These are phyloP conservation scores for Coemansia sp. DNA, from an alignment of 371 early-diverging fungal genomes.

Conservation along the genomic window DNA sequence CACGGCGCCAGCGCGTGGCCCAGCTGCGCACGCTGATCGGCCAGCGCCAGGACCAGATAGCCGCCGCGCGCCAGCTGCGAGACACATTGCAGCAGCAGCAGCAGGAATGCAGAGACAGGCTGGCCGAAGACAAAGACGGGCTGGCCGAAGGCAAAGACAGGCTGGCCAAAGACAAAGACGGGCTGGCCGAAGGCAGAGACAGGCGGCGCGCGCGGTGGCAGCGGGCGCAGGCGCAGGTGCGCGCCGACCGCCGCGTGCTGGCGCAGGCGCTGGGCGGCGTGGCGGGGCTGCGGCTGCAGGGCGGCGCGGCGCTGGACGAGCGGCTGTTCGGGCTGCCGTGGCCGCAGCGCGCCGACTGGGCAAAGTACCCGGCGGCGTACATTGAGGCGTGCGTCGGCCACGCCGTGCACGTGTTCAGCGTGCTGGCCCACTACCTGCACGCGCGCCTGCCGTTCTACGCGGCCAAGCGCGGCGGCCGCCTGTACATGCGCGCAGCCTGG, in stretches of 20 bases:
- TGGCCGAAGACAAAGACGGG: background rate
- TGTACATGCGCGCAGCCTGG: slow-evolving; percentile 45
- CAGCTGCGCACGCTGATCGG: slow-evolving; percentile 17
- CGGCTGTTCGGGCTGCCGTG: slow-evolving; percentile 49
- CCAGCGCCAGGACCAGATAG: slow-evolving; percentile 30
- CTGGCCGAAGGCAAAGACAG: background rate
- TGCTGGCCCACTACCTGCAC: slow-evolving; percentile 78
- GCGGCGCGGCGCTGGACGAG: slow-evolving; percentile 12
- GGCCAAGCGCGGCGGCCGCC: slow-evolving; percentile 58
- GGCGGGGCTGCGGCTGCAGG: slow-evolving; percentile 20
- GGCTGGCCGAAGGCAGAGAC: background rate
- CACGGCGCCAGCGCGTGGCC: slow-evolving; percentile 25
- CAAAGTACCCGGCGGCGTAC: slow-evolving; percentile 65
- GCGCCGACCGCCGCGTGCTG: slow-evolving; percentile 36
- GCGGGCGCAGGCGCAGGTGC: slow-evolving; percentile 12
- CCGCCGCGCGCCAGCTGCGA: slow-evolving; percentile 9
- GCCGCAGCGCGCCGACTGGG: slow-evolving; percentile 41
- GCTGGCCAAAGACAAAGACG: background rate
- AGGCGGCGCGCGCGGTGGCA: slow-evolving; percentile 6
- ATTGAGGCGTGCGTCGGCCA: slow-evolving; percentile 83
- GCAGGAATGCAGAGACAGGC: background rate
- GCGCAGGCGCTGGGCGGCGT: slow-evolving; percentile 24
- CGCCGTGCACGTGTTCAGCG: slow-evolving; percentile 70
- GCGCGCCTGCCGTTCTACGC: slow-evolving; percentile 72
- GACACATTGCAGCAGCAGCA: slow-evolving; percentile 7